Percentiles rank a stretch among this genome's conserved stretches.
Conservation (phyloP, 2,329 filamentous ascomycete species). For the Huntiella decipiens region DNA sequence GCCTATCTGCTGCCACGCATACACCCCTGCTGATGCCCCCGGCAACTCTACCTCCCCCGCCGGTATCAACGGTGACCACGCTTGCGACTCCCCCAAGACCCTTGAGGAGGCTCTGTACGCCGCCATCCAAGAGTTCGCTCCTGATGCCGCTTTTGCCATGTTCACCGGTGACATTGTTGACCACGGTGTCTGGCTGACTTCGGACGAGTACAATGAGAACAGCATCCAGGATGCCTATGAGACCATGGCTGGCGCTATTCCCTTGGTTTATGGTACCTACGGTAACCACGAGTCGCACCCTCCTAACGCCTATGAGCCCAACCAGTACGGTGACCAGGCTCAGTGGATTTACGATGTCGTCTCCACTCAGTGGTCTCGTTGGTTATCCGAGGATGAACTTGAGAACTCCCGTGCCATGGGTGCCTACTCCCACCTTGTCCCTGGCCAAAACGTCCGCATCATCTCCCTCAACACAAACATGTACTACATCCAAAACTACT, state of each 20-base stretch:
- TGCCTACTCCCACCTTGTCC: conserved; percentile 29
- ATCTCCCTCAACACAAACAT: conserved; percentile 42
- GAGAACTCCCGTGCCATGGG: conserved; percentile 22
- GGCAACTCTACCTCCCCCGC: conserved; percentile 30
- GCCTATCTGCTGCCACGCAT: conserved; percentile 38
- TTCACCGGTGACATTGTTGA: conserved; percentile 42
- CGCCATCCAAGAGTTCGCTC: conserved; percentile 26
- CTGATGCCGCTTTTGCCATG: conserved; percentile 32
- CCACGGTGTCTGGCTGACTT: conserved; percentile 30
- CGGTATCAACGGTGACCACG: conserved; percentile 31
- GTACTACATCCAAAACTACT: conserved; percentile 40
- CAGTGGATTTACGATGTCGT: conserved; percentile 36
- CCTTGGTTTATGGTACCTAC: conserved; percentile 30
- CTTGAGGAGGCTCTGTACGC: conserved; percentile 37
- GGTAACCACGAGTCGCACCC: conserved; percentile 40
- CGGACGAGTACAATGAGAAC: conserved; percentile 17
- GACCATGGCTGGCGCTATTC: conserved; percentile 24
- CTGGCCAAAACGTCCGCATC: conserved; percentile 29
- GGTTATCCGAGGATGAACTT: conserved; percentile 23
- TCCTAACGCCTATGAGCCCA: conserved; percentile 30
- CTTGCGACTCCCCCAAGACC: conserved; percentile 31
- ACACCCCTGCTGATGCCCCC: conserved; percentile 26
- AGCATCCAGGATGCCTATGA: conserved; percentile 27
- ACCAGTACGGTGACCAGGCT: conserved; percentile 20
- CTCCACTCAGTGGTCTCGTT: conserved; percentile 25